Percentiles rank a stretch among this genome's conserved stretches.
These are phyloP conservation scores for Schizosaccharomyces versatilis DNA, from an alignment of 1,139 yeast species.

Conservation along the genomic window DNA sequence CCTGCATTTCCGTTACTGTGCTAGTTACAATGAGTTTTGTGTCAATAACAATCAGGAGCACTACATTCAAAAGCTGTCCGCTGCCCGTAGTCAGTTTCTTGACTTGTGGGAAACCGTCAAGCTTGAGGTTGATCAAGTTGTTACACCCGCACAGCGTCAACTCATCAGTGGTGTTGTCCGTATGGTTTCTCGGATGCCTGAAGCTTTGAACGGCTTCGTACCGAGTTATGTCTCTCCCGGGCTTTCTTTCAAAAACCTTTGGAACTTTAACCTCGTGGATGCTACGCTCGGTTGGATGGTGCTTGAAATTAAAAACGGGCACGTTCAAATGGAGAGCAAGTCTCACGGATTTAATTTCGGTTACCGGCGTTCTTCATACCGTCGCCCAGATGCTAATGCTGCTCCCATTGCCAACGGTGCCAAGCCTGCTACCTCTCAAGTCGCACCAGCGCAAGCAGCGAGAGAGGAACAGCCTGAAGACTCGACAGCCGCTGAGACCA, in stretches of 20 bases:
- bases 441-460: not conserved
- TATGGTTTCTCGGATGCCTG: conserved; percentile 44
- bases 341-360: conserved; percentile 32
- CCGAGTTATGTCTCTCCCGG: conserved; percentile 14
- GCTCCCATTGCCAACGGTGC: not conserved
- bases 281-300: conserved; percentile 26
- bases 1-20: conserved; percentile 47
- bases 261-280: conserved; percentile 63
- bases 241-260: conserved; percentile 43
- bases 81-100: conserved; percentile 39
- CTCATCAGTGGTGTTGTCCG: conserved; percentile 34
- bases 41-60: conserved; percentile 41
- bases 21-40: conserved; percentile 49
- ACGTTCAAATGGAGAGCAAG: conserved; percentile 23
- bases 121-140: conserved; percentile 26
- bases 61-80: conserved; percentile 39
- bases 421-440: not conserved
- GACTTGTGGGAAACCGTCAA: conserved; percentile 44
- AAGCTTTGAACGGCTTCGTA: conserved; percentile 17
- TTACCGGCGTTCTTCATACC: conserved; percentile 18
- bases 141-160: conserved; percentile 20
- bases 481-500: not conserved
- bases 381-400: not conserved
- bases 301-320: conserved; percentile 24
- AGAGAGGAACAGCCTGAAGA: not conserved